These are phyloP conservation scores for Carex littledalei DNA, from an alignment of 176 grass and related monocot genomes.

Conservation along the genomic window DNA sequence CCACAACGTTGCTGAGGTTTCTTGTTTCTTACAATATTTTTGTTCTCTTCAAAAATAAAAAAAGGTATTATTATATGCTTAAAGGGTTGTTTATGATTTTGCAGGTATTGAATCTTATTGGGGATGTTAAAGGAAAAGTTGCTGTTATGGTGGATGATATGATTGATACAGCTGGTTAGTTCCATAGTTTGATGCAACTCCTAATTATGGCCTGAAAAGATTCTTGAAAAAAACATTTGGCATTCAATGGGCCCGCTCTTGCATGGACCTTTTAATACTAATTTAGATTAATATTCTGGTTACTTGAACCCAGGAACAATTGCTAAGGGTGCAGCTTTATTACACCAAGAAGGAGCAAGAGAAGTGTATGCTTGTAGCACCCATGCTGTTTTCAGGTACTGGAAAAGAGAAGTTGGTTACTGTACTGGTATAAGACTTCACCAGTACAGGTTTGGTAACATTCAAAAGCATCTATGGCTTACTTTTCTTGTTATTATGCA, in stretches of 20 bases:
- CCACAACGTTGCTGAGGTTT: slow-evolving; percentile 59
- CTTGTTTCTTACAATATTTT: neutral
- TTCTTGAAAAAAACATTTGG: neutral
- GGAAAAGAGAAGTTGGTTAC: neutral
- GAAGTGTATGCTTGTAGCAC: slow-evolving; percentile 82
- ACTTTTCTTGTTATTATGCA: neutral
- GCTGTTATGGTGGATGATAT: slow-evolving; percentile 71
- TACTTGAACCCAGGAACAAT: slow-evolving; percentile 36
- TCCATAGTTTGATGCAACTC: neutral
- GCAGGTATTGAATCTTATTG: slow-evolving; percentile 66
- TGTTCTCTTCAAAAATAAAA: neutral
- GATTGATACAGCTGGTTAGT: slow-evolving; percentile 66
- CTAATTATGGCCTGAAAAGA: neutral
- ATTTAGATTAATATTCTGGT: neutral
- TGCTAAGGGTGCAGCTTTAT: slow-evolving; percentile 50
- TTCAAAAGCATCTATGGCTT: neutral
- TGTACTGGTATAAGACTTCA: neutral
- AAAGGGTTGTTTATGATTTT: neutral
- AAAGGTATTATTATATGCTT: slow-evolving; percentile 5
- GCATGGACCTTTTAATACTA: neutral
- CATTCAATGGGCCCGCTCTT: neutral
- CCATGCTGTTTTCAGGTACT: slow-evolving; percentile 67
- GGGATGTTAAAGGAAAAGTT: slow-evolving; percentile 60
- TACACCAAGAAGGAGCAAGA: slow-evolving; percentile 68
- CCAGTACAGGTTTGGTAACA: neutral